Evolutionary conservation across 192 early-diverging fungal species (phyloP), one percentile per base, ranked within the genome.

Genomic region (Coemansia sp.): DNA sequence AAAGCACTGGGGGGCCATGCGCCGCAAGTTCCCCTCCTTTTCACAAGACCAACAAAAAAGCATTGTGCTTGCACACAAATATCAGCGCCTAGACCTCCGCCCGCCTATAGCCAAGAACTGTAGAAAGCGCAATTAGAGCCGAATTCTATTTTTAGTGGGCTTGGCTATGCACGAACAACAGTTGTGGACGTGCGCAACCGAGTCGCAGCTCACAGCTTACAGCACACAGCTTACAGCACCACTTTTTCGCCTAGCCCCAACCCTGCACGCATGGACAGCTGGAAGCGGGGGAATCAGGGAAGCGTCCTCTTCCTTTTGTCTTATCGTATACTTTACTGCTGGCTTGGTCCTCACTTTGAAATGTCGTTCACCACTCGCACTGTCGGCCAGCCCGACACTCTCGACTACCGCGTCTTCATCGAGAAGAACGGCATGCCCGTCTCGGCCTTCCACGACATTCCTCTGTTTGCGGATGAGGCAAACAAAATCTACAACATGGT

Each of bases 391-490:
- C 88, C 91, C 73, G 91, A 95, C 53, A 83, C 80, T 21, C 92
- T 95, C 39, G 96, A 98, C 66, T 88, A 94, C 89, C 88, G 93
- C 65, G 88, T 97, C 68, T 98, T 82, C 83, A 89, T 85, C 82
- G 91, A 93, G 85, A 90, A 86, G 80, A 86, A 90, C 72, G 95
- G 94, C 64, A 90, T 90, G 81, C 88, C 90, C 34, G 75, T 97
- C 64, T 97, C 95, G 64, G 89, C 94, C 68, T 99, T 96, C 90
- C 97, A 98, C 86, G 96, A 99, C 86, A 98, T 99, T 67, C 97
- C 97, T 29, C 87, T 97, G 27, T 95, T 89, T 74, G 95, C 94
- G 68, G 94, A 97, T 77, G 89, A 87, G 62, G 91, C 91, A 60
- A 94, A 95, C 83, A 93, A 90, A 42, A 86, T 97, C 67, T 88